phyloP scores from a whole-genome alignment of 2,329 filamentous ascomycete genomes.

The Colletotrichum neosansevieriae region DNA sequence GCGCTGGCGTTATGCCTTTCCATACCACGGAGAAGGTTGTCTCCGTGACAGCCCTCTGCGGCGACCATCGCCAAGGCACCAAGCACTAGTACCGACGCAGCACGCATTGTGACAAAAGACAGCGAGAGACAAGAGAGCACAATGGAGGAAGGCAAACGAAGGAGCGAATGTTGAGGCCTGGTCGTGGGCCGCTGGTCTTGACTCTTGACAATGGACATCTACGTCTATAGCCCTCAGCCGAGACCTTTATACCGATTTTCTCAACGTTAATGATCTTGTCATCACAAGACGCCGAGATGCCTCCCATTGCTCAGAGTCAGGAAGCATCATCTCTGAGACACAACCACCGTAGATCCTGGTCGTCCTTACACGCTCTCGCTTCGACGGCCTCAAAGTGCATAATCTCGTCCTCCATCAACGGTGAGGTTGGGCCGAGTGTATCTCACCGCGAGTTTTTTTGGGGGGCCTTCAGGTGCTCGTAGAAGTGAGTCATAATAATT shows the following conservation, averaged over 20 bases:
- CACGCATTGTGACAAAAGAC: neutral
- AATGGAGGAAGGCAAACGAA: neutral
- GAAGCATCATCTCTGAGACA: too few species aligned
- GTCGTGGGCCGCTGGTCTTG: neutral
- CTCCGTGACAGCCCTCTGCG: slow-evolving; percentile 33
- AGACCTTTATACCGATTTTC: slow-evolving; percentile 23
- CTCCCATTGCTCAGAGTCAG: neutral
- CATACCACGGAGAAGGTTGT: slow-evolving; percentile 38
- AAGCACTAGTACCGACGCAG: neutral
- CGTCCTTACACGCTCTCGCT: too few species aligned
- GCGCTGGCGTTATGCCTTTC: slow-evolving; percentile 29
- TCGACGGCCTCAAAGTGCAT: too few species aligned
- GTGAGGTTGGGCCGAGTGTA: too few species aligned
- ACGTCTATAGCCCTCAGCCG: neutral
- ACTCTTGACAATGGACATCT: neutral
- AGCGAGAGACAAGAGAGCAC: neutral
- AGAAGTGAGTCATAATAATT: too few species aligned
- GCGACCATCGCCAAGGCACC: neutral
- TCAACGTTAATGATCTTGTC: neutral
- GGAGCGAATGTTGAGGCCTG: neutral
- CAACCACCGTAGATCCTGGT: too few species aligned
- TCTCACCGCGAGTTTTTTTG: too few species aligned
- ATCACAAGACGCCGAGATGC: neutral
- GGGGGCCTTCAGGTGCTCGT: too few species aligned
- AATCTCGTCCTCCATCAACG: too few species aligned